Conservation (phyloP, 2,329 filamentous ascomycete genomes). For the Colletotrichum cordylinicola region DNA sequence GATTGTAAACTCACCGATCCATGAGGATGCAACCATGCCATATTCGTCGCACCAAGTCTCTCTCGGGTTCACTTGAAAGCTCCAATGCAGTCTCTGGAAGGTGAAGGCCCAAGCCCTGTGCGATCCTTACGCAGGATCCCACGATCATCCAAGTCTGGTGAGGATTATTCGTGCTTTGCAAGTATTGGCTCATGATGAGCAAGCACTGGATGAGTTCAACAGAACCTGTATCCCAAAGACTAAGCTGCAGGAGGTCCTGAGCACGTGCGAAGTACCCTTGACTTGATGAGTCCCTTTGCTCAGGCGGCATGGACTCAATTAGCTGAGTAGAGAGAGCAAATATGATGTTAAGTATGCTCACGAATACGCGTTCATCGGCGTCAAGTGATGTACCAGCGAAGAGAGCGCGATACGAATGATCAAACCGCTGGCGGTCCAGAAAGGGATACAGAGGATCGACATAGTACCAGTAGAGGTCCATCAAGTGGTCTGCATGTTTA, state of each 20-base stretch:
- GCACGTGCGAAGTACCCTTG: slow-evolving; percentile 48
- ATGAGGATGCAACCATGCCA: slow-evolving; percentile 44
- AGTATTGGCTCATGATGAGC: slow-evolving; percentile 51
- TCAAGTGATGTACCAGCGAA: slow-evolving; percentile 43
- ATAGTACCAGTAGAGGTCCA: slow-evolving; percentile 51
- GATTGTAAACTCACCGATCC: slow-evolving; percentile 35
- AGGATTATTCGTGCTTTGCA: slow-evolving; percentile 52
- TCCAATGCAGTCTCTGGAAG: slow-evolving; percentile 40
- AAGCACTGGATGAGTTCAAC: slow-evolving; percentile 51
- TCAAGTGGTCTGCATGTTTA: slow-evolving; percentile 48
- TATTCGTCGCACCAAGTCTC: slow-evolving; percentile 32
- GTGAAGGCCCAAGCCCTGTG: slow-evolving; percentile 51
- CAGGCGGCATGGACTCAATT: slow-evolving; percentile 41
- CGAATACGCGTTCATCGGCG: slow-evolving; percentile 45
- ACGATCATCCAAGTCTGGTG: slow-evolving; percentile 57
- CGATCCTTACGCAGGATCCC: slow-evolving; percentile 50
- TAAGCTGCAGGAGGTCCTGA: slow-evolving; percentile 45
- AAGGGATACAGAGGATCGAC: slow-evolving; percentile 53
- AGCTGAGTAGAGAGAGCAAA: slow-evolving; percentile 52
- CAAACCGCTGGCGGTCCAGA: slow-evolving; percentile 42
- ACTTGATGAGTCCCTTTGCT: slow-evolving; percentile 45
- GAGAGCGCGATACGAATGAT: slow-evolving; percentile 42
- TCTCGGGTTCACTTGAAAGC: slow-evolving; percentile 21
- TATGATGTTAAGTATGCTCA: slow-evolving; percentile 51
- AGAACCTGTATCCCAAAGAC: slow-evolving; percentile 47